phyloP scores from a whole-genome alignment of 108 stramenopile species.

The Skeletonema menzelii region DNA sequence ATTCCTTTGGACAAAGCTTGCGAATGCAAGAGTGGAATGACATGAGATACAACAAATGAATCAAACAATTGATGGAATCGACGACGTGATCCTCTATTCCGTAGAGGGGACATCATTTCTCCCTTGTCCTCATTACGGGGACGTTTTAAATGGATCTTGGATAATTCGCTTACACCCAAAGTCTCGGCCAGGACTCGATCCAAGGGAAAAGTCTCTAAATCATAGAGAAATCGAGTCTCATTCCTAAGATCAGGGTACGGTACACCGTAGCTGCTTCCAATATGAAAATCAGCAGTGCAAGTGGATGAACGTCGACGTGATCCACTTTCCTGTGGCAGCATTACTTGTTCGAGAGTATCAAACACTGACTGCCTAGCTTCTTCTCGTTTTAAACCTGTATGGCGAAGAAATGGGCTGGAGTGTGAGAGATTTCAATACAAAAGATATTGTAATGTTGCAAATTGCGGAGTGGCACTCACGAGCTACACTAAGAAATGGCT shows the following conservation, averaged over 20 bases:
- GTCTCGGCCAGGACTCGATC: conserved; percentile 62
- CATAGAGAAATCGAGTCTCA: conserved; percentile 69
- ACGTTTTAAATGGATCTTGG: conserved; percentile 51
- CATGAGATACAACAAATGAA: conserved; percentile 70
- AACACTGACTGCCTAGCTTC: conserved; percentile 34
- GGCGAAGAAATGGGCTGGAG: neutral
- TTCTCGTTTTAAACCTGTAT: conserved; percentile 39
- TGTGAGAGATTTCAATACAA: neutral
- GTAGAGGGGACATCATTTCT: conserved; percentile 45
- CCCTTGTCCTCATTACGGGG: conserved; percentile 41
- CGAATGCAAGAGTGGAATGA: conserved; percentile 73
- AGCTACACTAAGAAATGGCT: conserved; percentile 43
- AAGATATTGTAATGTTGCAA: neutral
- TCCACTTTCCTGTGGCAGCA: conserved; percentile 4
- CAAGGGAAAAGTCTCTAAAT: conserved; percentile 64
- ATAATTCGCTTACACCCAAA: conserved; percentile 57
- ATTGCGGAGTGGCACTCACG: conserved; percentile 18
- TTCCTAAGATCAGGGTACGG: conserved; percentile 63
- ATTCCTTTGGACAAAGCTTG: conserved; percentile 58
- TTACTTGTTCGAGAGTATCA: conserved; percentile 22
- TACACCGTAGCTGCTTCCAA: conserved; percentile 65
- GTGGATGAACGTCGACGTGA: conserved; percentile 6
- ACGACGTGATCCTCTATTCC: conserved; percentile 37
- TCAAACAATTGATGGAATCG: conserved; percentile 68
- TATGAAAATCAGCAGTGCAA: conserved; percentile 16